Evolutionary conservation across 306 rosid genomes (phyloP).

Genomic region (Casuarina cunninghamiana): DNA sequence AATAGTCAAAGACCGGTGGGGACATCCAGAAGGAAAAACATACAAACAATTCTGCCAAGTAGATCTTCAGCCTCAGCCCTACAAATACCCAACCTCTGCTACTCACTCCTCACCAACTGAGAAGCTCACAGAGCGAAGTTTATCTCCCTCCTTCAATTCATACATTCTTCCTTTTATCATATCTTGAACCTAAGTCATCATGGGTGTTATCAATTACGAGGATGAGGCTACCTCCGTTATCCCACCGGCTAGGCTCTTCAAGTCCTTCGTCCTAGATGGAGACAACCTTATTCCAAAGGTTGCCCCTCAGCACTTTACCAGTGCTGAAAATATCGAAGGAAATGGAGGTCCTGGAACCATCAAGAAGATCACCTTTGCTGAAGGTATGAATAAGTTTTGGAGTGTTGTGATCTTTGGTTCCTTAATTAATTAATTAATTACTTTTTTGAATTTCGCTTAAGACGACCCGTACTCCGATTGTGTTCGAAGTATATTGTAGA

Average conservation of each 20-base stretch:
- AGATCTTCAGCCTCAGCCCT: not conserved
- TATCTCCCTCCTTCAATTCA: not conserved
- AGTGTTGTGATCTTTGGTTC: no score
- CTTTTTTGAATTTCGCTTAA: no score
- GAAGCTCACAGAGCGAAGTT: not conserved
- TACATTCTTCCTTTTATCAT: not conserved
- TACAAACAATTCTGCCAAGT: no score
- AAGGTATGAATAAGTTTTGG: conserved; percentile 15
- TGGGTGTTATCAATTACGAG: conserved; percentile 34
- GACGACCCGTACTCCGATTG: no score
- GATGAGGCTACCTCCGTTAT: conserved; percentile 13
- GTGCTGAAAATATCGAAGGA: conserved; percentile 30
- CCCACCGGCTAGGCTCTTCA: conserved; percentile 35
- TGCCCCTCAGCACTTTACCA: conserved; percentile 26
- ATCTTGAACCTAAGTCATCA: not conserved
- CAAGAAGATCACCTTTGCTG: conserved; percentile 32
- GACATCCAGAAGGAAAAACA: no score
- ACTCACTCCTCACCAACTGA: not conserved
- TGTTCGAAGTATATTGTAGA: no score
- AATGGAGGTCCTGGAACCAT: conserved; percentile 42
- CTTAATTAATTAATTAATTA: no score
- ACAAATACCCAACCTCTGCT: conserved; percentile 1
- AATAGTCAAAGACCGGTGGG: no score
- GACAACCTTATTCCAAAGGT: conserved; percentile 39
- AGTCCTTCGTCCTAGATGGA: conserved; percentile 36